phyloP scores from a whole-genome alignment of 768 basidiomycete genomes.

The Hirschioporus abietinus region DNA sequence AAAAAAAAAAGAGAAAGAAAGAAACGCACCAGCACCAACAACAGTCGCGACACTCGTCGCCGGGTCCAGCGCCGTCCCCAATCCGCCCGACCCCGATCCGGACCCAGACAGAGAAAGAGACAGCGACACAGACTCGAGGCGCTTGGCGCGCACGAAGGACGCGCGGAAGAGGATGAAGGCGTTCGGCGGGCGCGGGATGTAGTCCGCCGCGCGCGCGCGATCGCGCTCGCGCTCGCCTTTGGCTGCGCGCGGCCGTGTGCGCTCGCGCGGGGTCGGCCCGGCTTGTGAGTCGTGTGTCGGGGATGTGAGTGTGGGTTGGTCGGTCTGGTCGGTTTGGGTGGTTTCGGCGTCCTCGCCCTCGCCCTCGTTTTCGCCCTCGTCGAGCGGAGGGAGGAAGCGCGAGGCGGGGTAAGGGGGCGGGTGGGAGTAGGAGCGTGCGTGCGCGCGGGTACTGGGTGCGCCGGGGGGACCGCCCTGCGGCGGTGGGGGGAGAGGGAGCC shows the following conservation, averaged over 20 bases:
- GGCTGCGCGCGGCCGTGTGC: conserved; percentile 27
- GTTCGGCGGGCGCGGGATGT: conserved; percentile 81
- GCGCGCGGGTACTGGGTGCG: too few relatives aligned
- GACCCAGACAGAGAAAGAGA: conserved; percentile 4
- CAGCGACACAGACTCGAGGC: conserved; percentile 30
- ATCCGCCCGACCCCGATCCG: not conserved
- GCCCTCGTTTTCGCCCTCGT: not conserved
- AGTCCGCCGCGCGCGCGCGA: conserved; percentile 58
- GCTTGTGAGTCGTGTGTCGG: too few relatives aligned
- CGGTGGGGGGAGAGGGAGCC: conserved; percentile 1
- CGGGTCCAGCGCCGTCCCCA: not conserved
- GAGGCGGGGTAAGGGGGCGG: too few relatives aligned
- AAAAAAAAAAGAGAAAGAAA: not conserved
- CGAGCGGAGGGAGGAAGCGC: not conserved
- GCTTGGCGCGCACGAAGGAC: conserved; percentile 68
- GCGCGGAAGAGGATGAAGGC: conserved; percentile 84
- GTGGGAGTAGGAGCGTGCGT: not conserved
- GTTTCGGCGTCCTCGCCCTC: not conserved
- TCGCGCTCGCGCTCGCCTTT: not conserved
- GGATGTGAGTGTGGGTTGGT: too few relatives aligned
- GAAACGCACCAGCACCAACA: not conserved
- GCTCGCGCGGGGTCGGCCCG: too few relatives aligned
- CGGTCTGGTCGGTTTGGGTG: too few relatives aligned
- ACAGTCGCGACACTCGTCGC: not conserved
- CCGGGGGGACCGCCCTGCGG: too few relatives aligned